Evolutionary conservation across 768 basidiomycete species (phyloP).

Genomic region (Boletus rubroflammeus): DNA sequence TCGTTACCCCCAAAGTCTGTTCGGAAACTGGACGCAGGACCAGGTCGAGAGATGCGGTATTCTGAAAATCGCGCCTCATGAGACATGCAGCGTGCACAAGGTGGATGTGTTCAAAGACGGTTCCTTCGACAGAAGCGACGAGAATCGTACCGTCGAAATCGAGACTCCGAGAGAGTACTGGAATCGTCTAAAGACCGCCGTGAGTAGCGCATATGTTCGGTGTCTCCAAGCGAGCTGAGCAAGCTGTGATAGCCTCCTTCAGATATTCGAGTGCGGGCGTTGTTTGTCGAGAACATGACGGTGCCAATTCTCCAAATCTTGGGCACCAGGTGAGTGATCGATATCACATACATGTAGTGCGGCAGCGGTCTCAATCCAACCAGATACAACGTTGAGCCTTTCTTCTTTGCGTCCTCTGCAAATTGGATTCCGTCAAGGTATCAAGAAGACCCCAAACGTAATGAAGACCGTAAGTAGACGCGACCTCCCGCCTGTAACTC

Average conservation of each 20-base stretch:
- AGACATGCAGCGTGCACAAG: conserved; percentile 20
- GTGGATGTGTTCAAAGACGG: conserved; percentile 23
- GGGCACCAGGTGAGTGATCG: conserved; percentile 45
- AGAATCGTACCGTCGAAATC: conserved; percentile 2
- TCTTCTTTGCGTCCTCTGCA: conserved; percentile 60
- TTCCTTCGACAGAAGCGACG: conserved; percentile 9
- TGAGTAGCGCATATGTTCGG: conserved; percentile 22
- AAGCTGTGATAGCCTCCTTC: conserved; percentile 25
- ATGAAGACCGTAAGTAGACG: conserved; percentile 47
- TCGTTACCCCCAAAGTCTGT: conserved; percentile 31
- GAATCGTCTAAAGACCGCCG: conserved; percentile 24
- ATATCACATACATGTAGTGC: neutral
- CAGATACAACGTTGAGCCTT: conserved; percentile 58
- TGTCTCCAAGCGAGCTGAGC: neutral
- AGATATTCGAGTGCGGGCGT: conserved; percentile 41
- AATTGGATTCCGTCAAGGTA: conserved; percentile 70
- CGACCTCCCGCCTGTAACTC: conserved; percentile 23
- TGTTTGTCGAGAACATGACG: conserved; percentile 51
- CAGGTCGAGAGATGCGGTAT: conserved; percentile 32
- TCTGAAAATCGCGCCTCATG: conserved; percentile 2
- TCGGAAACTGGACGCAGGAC: conserved; percentile 34
- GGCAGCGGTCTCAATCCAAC: neutral
- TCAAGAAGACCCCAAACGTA: conserved; percentile 44
- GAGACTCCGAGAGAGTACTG: conserved; percentile 32
- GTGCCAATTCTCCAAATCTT: conserved; percentile 53